phyloP scores from a whole-genome alignment of 352 stramenopile species.

The Globisporangium canariense region DNA sequence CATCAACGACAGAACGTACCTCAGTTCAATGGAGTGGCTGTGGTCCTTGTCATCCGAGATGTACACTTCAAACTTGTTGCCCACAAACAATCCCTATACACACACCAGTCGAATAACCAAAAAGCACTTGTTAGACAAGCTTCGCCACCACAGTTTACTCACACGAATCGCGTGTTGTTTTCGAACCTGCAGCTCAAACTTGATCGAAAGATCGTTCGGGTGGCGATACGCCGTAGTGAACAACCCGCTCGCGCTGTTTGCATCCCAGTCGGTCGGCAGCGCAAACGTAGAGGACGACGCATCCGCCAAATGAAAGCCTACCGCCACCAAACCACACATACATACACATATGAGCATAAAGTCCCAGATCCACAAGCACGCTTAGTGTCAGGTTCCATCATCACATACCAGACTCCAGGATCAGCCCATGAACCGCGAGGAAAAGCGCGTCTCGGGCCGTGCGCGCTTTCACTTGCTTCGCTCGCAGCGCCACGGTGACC shows the following conservation, averaged over 20 bases:
- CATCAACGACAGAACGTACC: conserved; percentile 22
- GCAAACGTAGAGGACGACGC: conserved; percentile 21
- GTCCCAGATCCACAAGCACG: not conserved
- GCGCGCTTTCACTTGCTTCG: conserved; percentile 44
- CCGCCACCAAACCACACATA: not conserved
- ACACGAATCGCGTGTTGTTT: not conserved
- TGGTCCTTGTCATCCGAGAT: conserved; percentile 62
- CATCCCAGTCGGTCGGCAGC: conserved; percentile 55
- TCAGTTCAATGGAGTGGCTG: conserved; percentile 74
- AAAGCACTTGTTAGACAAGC: not conserved
- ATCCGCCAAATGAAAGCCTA: conserved; percentile 17
- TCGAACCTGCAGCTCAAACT: conserved; percentile 62
- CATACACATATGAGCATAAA: not conserved
- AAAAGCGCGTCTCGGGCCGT: conserved; percentile 63
- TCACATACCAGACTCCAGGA: conserved; percentile 60
- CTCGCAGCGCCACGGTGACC: conserved; percentile 36
- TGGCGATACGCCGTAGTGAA: conserved; percentile 59
- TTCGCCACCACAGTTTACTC: not conserved
- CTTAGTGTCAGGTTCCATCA: not conserved
- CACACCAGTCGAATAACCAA: not conserved
- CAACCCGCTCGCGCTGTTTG: conserved; percentile 53
- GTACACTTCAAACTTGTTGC: conserved; percentile 77
- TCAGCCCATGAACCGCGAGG: conserved; percentile 60
- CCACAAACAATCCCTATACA: conserved; percentile 64
- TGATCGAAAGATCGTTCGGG: conserved; percentile 39